Evolutionary conservation across 2,329 filamentous ascomycete genomes (phyloP).

Genomic region (Metarhizium robertsii): DNA sequence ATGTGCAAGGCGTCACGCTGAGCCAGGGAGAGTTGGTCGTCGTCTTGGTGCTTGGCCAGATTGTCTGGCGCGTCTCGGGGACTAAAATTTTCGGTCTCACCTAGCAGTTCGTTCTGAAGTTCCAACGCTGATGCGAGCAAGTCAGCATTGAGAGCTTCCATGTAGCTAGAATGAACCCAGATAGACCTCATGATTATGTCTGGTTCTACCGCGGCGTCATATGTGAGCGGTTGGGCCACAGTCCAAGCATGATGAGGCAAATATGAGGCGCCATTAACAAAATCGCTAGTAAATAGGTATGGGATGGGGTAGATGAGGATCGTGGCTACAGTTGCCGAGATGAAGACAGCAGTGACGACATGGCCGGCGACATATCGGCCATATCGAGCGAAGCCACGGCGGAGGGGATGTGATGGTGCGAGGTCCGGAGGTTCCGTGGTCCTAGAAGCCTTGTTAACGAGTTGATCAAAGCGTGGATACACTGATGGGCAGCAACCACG

Average conservation of each 20-base stretch:
- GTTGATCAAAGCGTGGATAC: not conserved
- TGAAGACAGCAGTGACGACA: slow-evolving; percentile 63
- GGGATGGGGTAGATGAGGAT: slow-evolving; percentile 65
- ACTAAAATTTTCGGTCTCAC: slow-evolving; percentile 46
- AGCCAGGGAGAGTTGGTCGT: slow-evolving; percentile 27
- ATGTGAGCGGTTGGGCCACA: slow-evolving; percentile 54
- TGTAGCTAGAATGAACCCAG: slow-evolving; percentile 75
- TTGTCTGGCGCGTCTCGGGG: slow-evolving; percentile 28
- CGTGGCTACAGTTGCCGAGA: slow-evolving; percentile 63
- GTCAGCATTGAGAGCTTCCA: slow-evolving; percentile 59
- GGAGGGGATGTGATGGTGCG: slow-evolving; percentile 54
- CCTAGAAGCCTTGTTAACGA: slow-evolving; percentile 30
- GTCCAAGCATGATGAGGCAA: slow-evolving; percentile 78
- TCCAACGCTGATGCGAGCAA: slow-evolving; percentile 58
- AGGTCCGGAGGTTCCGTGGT: slow-evolving; percentile 66
- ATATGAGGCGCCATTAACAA: slow-evolving; percentile 60
- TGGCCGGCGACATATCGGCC: slow-evolving; percentile 62
- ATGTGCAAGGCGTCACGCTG: slow-evolving; percentile 49
- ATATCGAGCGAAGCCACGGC: slow-evolving; percentile 56
- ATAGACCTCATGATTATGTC: slow-evolving; percentile 77
- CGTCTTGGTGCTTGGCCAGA: slow-evolving; percentile 20
- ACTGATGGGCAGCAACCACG: not conserved
- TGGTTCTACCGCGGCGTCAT: slow-evolving; percentile 38
- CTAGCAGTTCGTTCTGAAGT: slow-evolving; percentile 62
- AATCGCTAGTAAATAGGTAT: slow-evolving; percentile 65